These are phyloP conservation scores for Wickerhamiella kazuoi DNA, from an alignment of 805 yeast species.

Conservation along the genomic window DNA sequence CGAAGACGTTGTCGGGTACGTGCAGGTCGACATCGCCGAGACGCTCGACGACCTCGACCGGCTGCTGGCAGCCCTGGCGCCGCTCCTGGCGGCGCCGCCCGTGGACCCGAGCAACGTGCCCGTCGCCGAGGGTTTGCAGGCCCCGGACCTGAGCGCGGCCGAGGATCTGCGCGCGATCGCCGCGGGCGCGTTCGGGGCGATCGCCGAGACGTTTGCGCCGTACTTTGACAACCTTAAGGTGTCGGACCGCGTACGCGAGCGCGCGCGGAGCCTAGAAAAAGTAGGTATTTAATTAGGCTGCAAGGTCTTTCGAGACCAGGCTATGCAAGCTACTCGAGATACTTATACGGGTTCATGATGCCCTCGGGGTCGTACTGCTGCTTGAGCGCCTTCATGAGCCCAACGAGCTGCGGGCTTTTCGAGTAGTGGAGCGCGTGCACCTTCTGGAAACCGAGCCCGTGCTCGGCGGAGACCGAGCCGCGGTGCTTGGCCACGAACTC, in stretches of 20 bases:
- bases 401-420: constrained; percentile 53
- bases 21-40: constrained; percentile 24
- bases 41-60: constrained; percentile 16
- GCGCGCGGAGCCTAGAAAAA: too few relatives aligned
- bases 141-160: constrained; percentile 10
- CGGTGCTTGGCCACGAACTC: constrained; percentile 50
- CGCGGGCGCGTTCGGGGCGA: constrained; percentile 14
- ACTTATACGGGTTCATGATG: constrained; percentile 89
- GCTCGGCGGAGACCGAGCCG: constrained; percentile 95
- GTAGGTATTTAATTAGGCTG: too few relatives aligned
- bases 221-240: constrained; percentile 17
- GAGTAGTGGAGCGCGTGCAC: constrained; percentile 75
- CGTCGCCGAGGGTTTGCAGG: constrained; percentile 4
- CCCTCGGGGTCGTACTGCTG: constrained; percentile 75
- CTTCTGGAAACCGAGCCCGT: constrained; percentile 95
- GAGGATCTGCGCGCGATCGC: constrained; percentile 8
- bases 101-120: constrained; percentile 20
- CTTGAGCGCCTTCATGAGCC: constrained; percentile 63
- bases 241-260: background rate
- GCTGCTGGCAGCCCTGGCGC: constrained; percentile 14
- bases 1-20: constrained; percentile 26
- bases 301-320: too few relatives aligned
- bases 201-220: constrained; percentile 16
- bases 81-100: constrained; percentile 16
- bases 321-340: too few relatives aligned